Evolutionary conservation across 208 protist species (phyloP).

Genomic region (Angomonas deanei): DNA sequence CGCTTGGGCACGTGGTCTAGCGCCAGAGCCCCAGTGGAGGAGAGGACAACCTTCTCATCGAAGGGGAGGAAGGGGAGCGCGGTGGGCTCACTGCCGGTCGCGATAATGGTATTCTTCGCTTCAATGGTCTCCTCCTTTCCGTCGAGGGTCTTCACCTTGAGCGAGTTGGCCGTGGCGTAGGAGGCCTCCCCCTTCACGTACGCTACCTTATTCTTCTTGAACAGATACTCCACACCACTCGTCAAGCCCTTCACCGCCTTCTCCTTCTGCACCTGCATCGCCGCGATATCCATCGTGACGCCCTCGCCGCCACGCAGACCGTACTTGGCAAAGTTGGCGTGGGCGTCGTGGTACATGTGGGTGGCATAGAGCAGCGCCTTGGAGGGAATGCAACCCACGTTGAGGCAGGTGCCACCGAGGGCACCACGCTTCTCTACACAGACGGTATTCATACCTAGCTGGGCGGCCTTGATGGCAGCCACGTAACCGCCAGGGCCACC

Average conservation of each 20-base stretch:
- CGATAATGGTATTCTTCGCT: constrained; percentile 98
- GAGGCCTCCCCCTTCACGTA: constrained; percentile 95
- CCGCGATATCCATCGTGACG: constrained; percentile 91
- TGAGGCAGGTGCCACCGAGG: constrained; percentile 99
- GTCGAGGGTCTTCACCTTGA: constrained; percentile 85
- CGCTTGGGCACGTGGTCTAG: constrained; percentile 95
- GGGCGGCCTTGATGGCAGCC: constrained; percentile 99
- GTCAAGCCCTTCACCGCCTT: constrained; percentile 94
- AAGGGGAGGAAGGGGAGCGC: constrained; percentile 92
- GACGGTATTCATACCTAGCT: constrained; percentile 97
- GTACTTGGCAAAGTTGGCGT: constrained; percentile 91
- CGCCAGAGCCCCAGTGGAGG: constrained; percentile 96
- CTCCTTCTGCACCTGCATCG: constrained; percentile 97
- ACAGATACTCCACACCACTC: constrained; percentile 97
- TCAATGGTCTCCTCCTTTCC: constrained; percentile 88
- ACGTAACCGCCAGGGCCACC: constrained; percentile 99
- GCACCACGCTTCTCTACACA: constrained; percentile 98
- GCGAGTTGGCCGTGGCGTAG: constrained; percentile 61
- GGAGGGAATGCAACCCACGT: constrained; percentile 99
- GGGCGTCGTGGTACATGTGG: constrained; percentile 96
- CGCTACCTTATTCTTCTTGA: constrained; percentile 99
- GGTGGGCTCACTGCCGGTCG: constrained; percentile 97
- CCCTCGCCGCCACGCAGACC: constrained; percentile 83
- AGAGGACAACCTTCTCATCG: constrained; percentile 97
- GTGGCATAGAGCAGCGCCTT: constrained; percentile 99